A percentile compares a stretch with the other conserved stretches of the same genome.
phyloP scores from a whole-genome alignment of 2,329 filamentous ascomycete genomes.

The Ophiostoma montium region DNA sequence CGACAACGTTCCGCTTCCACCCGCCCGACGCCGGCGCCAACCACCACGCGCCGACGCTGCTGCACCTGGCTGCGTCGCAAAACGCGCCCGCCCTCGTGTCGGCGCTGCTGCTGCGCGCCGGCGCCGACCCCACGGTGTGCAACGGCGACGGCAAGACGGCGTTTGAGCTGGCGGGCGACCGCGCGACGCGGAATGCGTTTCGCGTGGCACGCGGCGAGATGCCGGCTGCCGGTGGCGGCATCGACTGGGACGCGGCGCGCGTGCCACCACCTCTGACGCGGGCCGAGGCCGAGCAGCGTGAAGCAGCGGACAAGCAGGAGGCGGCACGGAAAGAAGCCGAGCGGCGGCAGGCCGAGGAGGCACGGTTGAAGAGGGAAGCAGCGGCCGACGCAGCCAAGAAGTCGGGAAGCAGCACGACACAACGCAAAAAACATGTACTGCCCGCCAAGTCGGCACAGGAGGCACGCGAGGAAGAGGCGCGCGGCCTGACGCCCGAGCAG shows the following conservation, averaged over 20 bases:
- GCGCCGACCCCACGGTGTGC: conserved; percentile 55
- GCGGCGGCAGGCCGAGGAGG: conserved; percentile 59
- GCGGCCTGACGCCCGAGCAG: conserved; percentile 81
- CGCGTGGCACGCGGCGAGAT: conserved; percentile 72
- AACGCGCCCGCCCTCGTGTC: conserved; percentile 66
- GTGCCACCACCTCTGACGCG: conserved; percentile 60
- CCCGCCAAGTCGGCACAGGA: conserved; percentile 58
- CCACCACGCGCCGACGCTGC: conserved; percentile 65
- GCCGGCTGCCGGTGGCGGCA: conserved; percentile 38
- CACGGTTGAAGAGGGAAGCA: conserved; percentile 55
- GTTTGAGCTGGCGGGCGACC: conserved; percentile 78
- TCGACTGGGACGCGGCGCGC: conserved; percentile 58
- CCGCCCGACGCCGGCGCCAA: conserved; percentile 44
- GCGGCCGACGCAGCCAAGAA: conserved; percentile 27
- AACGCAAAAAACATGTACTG: background rate
- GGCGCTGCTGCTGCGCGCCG: conserved; percentile 60
- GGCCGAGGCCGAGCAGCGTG: conserved; percentile 55
- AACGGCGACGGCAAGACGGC: conserved; percentile 71
- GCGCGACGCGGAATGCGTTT: conserved; percentile 78
- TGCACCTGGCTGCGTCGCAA: conserved; percentile 74
- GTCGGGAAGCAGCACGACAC: background rate
- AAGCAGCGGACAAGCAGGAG: conserved; percentile 55
- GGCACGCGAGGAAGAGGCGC: conserved; percentile 65
- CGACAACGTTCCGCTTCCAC: conserved; percentile 60
- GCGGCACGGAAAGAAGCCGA: conserved; percentile 54